Evolutionary conservation across 805 yeast species (phyloP), one percentile per base, ranked within the genome.

Genomic region (Dipodascopsis uninucleata): DNA sequence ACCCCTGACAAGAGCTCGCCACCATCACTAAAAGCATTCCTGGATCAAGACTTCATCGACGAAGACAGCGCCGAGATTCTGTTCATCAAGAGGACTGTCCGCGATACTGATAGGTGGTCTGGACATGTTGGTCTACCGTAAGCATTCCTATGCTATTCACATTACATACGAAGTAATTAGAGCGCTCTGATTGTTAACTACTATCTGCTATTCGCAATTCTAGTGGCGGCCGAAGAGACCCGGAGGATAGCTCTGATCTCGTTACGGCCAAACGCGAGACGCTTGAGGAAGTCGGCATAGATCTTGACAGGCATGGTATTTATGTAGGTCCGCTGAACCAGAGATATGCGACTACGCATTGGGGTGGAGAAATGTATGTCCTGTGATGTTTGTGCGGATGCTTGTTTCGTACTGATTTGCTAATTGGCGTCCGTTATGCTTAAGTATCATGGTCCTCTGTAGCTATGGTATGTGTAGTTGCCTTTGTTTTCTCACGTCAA

Each of bases 51-150:
- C 35, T 42, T 42, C 39, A 24, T 45, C 10, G 34, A 20, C 14
- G 26, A 26, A 5, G 51, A 42, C 7, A 48, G 42, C n/a, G 53
- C 62, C 4, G 68, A 67, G 38, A 45, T 68, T 2, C 60, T 68
- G 29, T 55, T 68, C 35, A 68, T 68, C 40, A 66, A 65, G 38
- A 60, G 71, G 6, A 57, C 70, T 2, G 48, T 54, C 2, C 53
- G 66, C n/a, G 53, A 47, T 8, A 51, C 63, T 1, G 71, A 68
- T 40, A 52, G 68, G 14, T 68, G 71, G 71, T 65, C 70, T 5
- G 67, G 67, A 12, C 71, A 68, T 45, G 59, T 68, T 33, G 71
- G 71, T 2, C 40, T 68, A 1, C 71, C 71, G 48, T 51, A 24
- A 22, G 55, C 45, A 7, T 8, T 10, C 18, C 9, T 3, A 21